Percentiles rank a stretch among this genome's conserved stretches.
These are phyloP conservation scores for Sporothrix sp. DNA, from an alignment of 2,329 filamentous ascomycete genomes.

Conservation along the genomic window DNA sequence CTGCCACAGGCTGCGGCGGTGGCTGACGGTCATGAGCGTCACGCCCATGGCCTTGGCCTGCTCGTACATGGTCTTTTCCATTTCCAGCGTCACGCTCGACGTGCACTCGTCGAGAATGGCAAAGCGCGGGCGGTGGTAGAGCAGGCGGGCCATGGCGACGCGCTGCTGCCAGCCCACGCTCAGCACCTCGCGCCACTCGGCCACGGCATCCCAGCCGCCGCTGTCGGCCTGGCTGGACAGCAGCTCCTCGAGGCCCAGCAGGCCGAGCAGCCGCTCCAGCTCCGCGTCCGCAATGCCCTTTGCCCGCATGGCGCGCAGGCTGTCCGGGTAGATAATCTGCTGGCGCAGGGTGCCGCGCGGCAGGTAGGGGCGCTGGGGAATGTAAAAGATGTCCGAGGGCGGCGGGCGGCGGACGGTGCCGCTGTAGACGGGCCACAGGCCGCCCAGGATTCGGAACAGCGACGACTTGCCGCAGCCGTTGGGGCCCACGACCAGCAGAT, in stretches of 20 bases:
- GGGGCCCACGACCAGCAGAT: slow-evolving; percentile 87
- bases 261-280: slow-evolving; percentile 63
- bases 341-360: slow-evolving; percentile 86
- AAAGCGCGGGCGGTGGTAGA: slow-evolving; percentile 87
- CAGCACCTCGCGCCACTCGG: slow-evolving; percentile 92
- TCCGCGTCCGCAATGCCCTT: slow-evolving; percentile 76
- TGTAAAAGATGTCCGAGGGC: slow-evolving; percentile 93
- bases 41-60: slow-evolving; percentile 85
- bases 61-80: slow-evolving; percentile 94
- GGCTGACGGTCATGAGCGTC: slow-evolving; percentile 93
- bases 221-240: slow-evolving; percentile 52
- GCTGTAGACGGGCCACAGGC: slow-evolving; percentile 95
- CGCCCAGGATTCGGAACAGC: slow-evolving; percentile 90
- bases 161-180: slow-evolving; percentile 90
- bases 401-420: slow-evolving; percentile 86
- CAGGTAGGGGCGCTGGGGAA: slow-evolving; percentile 90
- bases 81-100: slow-evolving; percentile 85
- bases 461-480: slow-evolving; percentile 97
- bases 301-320: slow-evolving; percentile 73
- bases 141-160: slow-evolving; percentile 89
- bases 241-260: slow-evolving; percentile 74
- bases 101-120: slow-evolving; percentile 98
- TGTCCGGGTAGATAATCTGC: slow-evolving; percentile 94
- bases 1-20: slow-evolving; percentile 86
- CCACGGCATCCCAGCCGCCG: slow-evolving; percentile 81